Evolutionary conservation across 805 yeast genomes (phyloP).

Genomic region (Myxozyma neglecta): DNA sequence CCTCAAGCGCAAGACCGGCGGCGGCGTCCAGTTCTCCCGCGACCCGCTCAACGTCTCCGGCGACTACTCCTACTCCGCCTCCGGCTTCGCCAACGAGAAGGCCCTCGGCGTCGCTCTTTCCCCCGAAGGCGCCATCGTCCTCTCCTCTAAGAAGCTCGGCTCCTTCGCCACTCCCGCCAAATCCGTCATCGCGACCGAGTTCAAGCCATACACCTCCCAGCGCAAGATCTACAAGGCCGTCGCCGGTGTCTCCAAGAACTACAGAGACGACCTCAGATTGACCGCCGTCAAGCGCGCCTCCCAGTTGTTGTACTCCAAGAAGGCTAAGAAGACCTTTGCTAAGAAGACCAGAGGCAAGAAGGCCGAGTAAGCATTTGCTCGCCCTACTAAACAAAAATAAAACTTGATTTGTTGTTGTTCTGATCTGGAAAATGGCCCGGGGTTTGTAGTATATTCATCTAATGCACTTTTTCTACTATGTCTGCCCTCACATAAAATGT

Average conservation of each 20-base stretch:
- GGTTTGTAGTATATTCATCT: not conserved
- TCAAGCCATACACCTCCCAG: conserved; percentile 47
- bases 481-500: too few species aligned
- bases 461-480: too few species aligned
- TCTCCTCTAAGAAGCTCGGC: conserved; percentile 46
- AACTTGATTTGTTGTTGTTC: too few species aligned
- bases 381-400: not conserved
- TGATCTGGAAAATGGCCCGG: not conserved
- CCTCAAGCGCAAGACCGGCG: conserved; percentile 48
- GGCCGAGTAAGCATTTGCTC: conserved; percentile 17
- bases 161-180: conserved; percentile 51
- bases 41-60: conserved; percentile 54
- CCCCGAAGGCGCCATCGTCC: conserved; percentile 44
- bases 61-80: conserved; percentile 48
- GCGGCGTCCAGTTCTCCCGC: conserved; percentile 47
- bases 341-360: conserved; percentile 31
- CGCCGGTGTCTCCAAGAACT: conserved; percentile 48
- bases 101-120: conserved; percentile 48
- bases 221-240: conserved; percentile 50
- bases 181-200: conserved; percentile 42
- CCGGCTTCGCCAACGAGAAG: conserved; percentile 53
- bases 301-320: conserved; percentile 45
- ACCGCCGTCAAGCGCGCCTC: conserved; percentile 53
- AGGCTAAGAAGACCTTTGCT: conserved; percentile 42
- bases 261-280: conserved; percentile 50